Percentiles rank a stretch among this genome's conserved stretches.
Conservation (phyloP, 768 basidiomycete genomes). For the Austroboletus eburneus region DNA sequence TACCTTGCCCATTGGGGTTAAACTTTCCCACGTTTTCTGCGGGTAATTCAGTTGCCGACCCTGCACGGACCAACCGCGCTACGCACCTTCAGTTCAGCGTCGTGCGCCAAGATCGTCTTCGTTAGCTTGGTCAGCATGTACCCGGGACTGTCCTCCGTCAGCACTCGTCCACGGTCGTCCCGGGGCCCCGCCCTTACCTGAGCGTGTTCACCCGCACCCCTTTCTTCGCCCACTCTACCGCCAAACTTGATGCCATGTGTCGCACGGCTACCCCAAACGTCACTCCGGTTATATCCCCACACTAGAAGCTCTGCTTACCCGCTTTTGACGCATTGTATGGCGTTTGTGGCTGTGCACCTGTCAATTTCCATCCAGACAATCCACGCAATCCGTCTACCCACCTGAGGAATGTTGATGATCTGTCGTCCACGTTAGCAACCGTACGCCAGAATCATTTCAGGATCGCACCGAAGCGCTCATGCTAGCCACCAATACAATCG, state of each 20-base stretch:
- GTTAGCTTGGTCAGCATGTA: conserved; percentile 95
- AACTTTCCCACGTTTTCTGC: conserved; percentile 76
- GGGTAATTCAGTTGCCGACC: neutral
- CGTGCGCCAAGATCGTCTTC: conserved; percentile 69
- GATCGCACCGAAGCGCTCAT: conserved; percentile 83
- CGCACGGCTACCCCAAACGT: conserved; percentile 59
- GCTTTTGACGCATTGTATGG: conserved; percentile 97
- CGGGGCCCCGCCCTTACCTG: conserved; percentile 38
- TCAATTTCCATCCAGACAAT: neutral
- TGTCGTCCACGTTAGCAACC: conserved; percentile 29
- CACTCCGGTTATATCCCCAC: neutral
- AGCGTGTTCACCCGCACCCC: conserved; percentile 82
- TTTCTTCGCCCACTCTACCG: conserved; percentile 93
- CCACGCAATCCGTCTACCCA: conserved; percentile 22
- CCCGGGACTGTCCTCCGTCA: too few species aligned
- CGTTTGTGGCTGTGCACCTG: conserved; percentile 62
- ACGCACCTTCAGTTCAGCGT: conserved; percentile 68
- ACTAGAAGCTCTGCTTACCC: conserved; percentile 38
- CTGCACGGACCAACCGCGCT: neutral
- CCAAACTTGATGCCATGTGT: conserved; percentile 90
- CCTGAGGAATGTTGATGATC: conserved; percentile 90
- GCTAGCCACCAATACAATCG: conserved; percentile 81
- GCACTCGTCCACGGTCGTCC: too few species aligned
- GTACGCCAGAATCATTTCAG: neutral
- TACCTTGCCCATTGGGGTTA: conserved; percentile 85